Conservation (phyloP, 768 basidiomycete genomes). For the Mycena leptocephala region DNA sequence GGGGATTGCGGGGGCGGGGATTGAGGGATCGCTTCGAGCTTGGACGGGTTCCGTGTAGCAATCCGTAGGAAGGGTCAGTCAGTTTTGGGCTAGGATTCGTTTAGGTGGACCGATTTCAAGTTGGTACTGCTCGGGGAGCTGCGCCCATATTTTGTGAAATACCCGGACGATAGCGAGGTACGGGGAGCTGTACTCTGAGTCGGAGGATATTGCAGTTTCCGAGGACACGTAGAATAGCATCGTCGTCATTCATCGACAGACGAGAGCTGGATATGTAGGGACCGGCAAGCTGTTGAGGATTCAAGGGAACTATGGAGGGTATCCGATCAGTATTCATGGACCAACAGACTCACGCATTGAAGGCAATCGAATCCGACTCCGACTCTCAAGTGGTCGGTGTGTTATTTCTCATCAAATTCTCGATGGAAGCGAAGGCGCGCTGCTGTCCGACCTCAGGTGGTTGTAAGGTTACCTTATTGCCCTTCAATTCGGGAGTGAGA, state of each 20-base stretch:
- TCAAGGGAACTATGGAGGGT: slow-evolving; percentile 25
- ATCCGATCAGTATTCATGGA: background rate
- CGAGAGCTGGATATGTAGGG: slow-evolving; percentile 32
- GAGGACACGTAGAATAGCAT: slow-evolving; percentile 32
- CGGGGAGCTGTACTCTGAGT: slow-evolving; percentile 12
- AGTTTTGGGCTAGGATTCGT: slow-evolving; percentile 33
- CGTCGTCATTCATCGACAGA: slow-evolving; percentile 30
- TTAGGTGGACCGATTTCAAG: slow-evolving; percentile 6
- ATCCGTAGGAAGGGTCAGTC: slow-evolving; percentile 32
- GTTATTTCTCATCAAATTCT: no score
- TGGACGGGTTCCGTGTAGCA: slow-evolving; percentile 6
- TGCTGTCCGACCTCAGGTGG: no score
- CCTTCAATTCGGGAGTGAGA: no score
- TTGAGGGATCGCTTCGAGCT: slow-evolving; percentile 35
- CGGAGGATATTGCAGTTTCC: slow-evolving; percentile 22
- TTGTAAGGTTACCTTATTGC: no score
- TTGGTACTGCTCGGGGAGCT: background rate
- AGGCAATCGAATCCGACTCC: slow-evolving; percentile 32
- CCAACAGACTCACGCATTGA: slow-evolving; percentile 14
- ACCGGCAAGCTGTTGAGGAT: slow-evolving; percentile 36
- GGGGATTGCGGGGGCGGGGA: slow-evolving; percentile 32
- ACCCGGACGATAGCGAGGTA: slow-evolving; percentile 23
- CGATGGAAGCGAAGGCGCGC: no score
- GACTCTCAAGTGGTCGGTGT: no score
- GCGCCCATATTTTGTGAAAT: slow-evolving; percentile 10